Evolutionary conservation across 345 rosid genomes (phyloP).

Genomic region (Diplotaxis tenuifolia): DNA sequence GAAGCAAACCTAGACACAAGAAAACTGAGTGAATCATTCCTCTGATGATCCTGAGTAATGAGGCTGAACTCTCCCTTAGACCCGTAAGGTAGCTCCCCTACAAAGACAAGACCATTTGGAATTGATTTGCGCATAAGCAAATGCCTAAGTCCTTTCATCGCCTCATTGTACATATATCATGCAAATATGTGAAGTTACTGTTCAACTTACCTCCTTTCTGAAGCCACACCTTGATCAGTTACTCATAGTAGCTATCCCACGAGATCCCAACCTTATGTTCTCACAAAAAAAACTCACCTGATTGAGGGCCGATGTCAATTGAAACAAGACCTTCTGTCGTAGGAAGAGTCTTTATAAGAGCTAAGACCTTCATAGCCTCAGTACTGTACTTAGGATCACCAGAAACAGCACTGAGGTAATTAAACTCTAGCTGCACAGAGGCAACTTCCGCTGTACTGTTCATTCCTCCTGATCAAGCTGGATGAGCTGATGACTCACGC

Average conservation of each 20-base stretch:
- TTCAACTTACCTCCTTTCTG: conserved; percentile 56
- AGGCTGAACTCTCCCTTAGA: conserved; percentile 60
- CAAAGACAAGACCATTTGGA: conserved; percentile 81
- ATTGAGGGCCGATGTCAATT: conserved; percentile 84
- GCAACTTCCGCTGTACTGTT: conserved; percentile 95
- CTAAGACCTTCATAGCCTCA: conserved; percentile 92
- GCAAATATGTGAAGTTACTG: conserved; percentile 56
- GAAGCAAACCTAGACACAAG: too few relatives aligned
- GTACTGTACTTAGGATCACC: conserved; percentile 83
- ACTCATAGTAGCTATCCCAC: conserved; percentile 99
- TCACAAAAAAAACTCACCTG: conserved; percentile 86
- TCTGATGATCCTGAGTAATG: too few relatives aligned
- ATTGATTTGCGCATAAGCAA: conserved; percentile 76
- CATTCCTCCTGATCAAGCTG: conserved; percentile 81
- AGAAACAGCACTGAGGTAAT: conserved; percentile 77
- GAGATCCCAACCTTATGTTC: conserved; percentile 92
- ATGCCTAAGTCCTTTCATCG: conserved; percentile 89
- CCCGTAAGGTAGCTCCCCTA: conserved; percentile 91
- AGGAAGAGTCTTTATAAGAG: conserved; percentile 74
- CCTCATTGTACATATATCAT: conserved; percentile 92
- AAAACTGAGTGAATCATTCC: too few relatives aligned
- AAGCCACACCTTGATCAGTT: conserved; percentile 91
- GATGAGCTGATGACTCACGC: conserved; percentile 69
- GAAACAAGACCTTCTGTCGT: conserved; percentile 92
- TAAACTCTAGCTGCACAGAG: conserved; percentile 89